phyloP scores from a whole-genome alignment of 192 early-diverging fungal species.

The Rhizoclosmatium globosum region DNA sequence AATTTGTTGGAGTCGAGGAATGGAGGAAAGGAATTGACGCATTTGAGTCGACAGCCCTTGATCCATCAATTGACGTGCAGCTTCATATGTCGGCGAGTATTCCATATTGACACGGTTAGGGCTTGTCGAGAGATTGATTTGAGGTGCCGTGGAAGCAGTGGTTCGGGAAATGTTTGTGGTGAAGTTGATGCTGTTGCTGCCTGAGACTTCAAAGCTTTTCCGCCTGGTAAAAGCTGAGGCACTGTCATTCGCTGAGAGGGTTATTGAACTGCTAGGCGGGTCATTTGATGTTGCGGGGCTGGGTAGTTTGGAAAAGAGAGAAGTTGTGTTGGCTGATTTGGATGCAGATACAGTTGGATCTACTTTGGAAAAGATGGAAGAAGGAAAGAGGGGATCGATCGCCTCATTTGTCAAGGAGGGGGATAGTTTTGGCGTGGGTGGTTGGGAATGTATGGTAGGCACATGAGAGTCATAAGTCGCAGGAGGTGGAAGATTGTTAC shows the following conservation, averaged over 20 bases:
- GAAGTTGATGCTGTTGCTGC: no score
- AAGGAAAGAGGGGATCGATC: no score
- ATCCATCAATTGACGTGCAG: not conserved
- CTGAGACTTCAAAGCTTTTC: not conserved
- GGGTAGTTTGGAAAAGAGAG: not conserved
- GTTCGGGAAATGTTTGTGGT: no score
- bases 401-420: no score
- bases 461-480: no score
- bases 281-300: not conserved
- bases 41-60: not conserved
- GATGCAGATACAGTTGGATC: no score
- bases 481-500: no score
- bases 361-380: no score
- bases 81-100: not conserved
- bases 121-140: no score
- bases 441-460: no score
- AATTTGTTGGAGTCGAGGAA: not conserved
- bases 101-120: not conserved
- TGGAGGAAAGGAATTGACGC: conserved; percentile 13
- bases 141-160: no score
- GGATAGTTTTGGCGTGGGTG: no score
- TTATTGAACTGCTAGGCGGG: not conserved
- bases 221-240: not conserved
- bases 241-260: not conserved
- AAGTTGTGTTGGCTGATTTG: not conserved